Evolutionary conservation across 1,139 yeast genomes (phyloP).

Genomic region (Hansenula lynferdii): DNA sequence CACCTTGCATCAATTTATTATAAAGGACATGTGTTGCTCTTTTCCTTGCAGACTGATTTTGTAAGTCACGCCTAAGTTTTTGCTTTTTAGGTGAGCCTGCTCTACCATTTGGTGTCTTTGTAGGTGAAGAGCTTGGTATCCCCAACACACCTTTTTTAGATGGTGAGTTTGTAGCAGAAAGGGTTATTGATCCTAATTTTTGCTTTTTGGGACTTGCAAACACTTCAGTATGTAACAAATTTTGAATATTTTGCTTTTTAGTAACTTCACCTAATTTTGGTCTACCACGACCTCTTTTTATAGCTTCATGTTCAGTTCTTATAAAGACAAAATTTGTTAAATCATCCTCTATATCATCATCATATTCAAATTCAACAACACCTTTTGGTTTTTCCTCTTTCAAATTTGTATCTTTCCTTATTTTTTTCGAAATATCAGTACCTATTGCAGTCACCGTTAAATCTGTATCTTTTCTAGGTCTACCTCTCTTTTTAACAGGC

Average conservation of each 20-base stretch:
- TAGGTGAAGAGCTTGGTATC: slow-evolving; percentile 20
- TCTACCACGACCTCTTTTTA: slow-evolving; percentile 1
- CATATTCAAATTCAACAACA: neutral
- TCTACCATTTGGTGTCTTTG: slow-evolving; percentile 38
- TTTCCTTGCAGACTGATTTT: slow-evolving; percentile 45
- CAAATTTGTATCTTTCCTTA: neutral
- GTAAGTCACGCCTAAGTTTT: slow-evolving; percentile 4
- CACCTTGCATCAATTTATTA: slow-evolving; percentile 33
- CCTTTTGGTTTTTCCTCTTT: slow-evolving; percentile 2
- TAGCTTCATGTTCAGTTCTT: neutral
- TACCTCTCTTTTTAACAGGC: too few species aligned
- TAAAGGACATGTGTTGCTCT: slow-evolving; percentile 37
- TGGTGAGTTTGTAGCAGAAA: slow-evolving; percentile 17
- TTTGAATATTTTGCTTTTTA: slow-evolving; percentile 3
- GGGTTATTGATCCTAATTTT: slow-evolving; percentile 14
- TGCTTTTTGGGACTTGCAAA: slow-evolving; percentile 20
- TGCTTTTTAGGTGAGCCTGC: slow-evolving; percentile 32
- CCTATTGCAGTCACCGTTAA: too few species aligned
- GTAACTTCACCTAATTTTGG: neutral
- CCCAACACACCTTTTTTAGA: slow-evolving; percentile 21
- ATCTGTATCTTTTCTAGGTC: slow-evolving; percentile 1
- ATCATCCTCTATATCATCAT: slow-evolving; percentile 1
- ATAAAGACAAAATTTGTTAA: neutral
- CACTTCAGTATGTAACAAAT: slow-evolving; percentile 10
- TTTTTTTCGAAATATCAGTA: too few species aligned